phyloP scores from a whole-genome alignment of 2,329 filamentous ascomycete species.

The Colletotrichum sp. region DNA sequence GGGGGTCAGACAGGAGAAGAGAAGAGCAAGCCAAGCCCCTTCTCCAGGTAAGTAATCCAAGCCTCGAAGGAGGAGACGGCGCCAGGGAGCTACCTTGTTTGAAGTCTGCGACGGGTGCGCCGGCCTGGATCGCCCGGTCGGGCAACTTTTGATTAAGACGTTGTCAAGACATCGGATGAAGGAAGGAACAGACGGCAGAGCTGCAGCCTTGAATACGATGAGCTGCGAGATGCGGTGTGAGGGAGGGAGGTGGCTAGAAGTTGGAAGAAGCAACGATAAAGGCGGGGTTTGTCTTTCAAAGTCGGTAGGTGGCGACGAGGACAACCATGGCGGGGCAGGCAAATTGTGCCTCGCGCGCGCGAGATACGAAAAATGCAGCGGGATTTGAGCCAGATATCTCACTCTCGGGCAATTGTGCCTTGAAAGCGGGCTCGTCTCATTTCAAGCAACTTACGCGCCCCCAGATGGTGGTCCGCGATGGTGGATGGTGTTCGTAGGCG shows the following conservation, averaged over 20 bases:
- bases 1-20: conserved; percentile 7
- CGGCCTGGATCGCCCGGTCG: conserved; percentile 3
- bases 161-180: not conserved
- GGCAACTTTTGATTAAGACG: not conserved
- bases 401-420: not conserved
- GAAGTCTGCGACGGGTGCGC: conserved; percentile 1
- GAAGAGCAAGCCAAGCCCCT: not conserved
- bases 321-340: not conserved
- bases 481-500: not conserved
- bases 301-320: not conserved
- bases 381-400: conserved; percentile 1
- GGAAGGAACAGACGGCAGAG: not conserved
- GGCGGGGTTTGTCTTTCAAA: not conserved
- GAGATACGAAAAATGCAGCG: not conserved
- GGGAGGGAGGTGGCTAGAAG: not conserved
- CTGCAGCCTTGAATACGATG: not conserved
- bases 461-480: not conserved
- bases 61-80: not conserved
- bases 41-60: not conserved
- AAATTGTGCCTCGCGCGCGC: not conserved
- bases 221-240: not conserved
- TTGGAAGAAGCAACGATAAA: conserved; percentile 1
- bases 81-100: conserved; percentile 8
- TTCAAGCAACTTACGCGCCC: not conserved
- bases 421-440: conserved; percentile 4